Evolutionary conservation across 495 filamentous ascomycete species (phyloP).

Genomic region (Copromyces sp.): DNA sequence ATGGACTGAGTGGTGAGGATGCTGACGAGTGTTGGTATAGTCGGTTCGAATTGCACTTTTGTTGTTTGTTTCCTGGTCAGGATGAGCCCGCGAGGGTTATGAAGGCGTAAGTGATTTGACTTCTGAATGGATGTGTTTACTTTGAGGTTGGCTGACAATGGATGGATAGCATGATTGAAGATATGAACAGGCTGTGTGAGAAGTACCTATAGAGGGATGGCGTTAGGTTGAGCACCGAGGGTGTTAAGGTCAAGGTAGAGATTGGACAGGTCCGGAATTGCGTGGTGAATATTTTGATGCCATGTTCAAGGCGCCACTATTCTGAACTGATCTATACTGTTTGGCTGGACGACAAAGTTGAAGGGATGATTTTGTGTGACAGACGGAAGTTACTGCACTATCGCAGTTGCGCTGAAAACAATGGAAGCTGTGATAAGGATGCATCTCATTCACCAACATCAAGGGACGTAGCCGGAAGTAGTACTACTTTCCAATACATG

Average conservation of each 20-base stretch:
- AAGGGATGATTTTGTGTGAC: background rate
- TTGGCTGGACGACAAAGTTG: background rate
- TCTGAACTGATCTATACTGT: background rate
- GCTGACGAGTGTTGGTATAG: background rate
- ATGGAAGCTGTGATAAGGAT: background rate
- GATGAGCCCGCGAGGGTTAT: background rate
- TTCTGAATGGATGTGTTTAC: background rate
- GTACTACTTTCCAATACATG: no score
- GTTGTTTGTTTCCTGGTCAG: background rate
- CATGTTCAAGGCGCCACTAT: background rate
- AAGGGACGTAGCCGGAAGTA: background rate
- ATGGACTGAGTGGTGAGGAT: no score
- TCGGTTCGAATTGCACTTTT: background rate
- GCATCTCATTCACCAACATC: background rate
- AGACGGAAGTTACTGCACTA: background rate
- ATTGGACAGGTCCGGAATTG: background rate
- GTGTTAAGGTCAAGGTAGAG: background rate
- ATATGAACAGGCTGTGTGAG: background rate
- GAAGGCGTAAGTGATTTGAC: background rate
- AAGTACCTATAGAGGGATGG: background rate
- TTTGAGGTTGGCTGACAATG: background rate
- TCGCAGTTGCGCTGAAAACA: fast-evolving
- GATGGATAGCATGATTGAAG: background rate
- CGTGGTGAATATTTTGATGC: background rate
- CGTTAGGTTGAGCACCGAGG: background rate